phyloP scores from a whole-genome alignment of 768 basidiomycete species.

The Podaxis pistillaris region DNA sequence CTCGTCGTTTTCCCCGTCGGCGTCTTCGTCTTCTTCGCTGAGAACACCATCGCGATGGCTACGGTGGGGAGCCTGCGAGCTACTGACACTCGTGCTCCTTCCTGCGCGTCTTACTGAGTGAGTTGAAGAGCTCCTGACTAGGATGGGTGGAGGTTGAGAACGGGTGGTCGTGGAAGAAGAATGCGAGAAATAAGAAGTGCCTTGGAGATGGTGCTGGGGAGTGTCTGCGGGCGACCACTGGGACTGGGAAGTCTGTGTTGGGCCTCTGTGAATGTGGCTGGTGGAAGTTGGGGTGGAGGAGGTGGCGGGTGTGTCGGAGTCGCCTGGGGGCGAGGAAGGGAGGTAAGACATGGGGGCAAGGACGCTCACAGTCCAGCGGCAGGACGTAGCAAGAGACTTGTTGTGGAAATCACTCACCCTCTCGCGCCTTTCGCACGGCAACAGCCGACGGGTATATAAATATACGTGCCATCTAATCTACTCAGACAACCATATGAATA shows the following conservation, averaged over 20 bases:
- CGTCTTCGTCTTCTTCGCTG: slow-evolving; percentile 56
- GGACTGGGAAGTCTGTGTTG: slow-evolving; percentile 60
- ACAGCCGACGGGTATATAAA: slow-evolving; percentile 5
- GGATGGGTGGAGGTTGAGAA: slow-evolving; percentile 42
- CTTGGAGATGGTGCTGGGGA: slow-evolving; percentile 65
- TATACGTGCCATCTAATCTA: slow-evolving; percentile 22
- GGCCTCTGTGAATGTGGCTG: slow-evolving; percentile 37
- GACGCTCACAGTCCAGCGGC: background rate
- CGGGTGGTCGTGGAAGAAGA: slow-evolving; percentile 46
- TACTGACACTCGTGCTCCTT: slow-evolving; percentile 64
- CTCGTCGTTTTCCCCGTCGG: slow-evolving; percentile 27
- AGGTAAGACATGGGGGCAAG: slow-evolving; percentile 24
- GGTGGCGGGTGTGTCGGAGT: slow-evolving; percentile 25
- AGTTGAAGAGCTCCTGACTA: slow-evolving; percentile 49
- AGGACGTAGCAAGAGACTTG: background rate
- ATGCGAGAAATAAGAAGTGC: slow-evolving; percentile 62
- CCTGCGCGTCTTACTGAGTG: slow-evolving; percentile 45
- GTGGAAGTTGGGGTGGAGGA: slow-evolving; percentile 47
- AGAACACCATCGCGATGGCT: slow-evolving; percentile 45
- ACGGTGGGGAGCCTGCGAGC: slow-evolving; percentile 48
- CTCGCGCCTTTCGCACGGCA: background rate
- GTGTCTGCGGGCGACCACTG: slow-evolving; percentile 57
- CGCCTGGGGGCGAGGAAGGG: slow-evolving; percentile 31
- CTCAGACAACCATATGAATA: background rate
- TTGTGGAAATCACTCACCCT: background rate